Evolutionary conservation across 2,329 filamentous ascomycete genomes (phyloP), one percentile per base, ranked within the genome.

Genomic region (Aureobasidium sp.): DNA sequence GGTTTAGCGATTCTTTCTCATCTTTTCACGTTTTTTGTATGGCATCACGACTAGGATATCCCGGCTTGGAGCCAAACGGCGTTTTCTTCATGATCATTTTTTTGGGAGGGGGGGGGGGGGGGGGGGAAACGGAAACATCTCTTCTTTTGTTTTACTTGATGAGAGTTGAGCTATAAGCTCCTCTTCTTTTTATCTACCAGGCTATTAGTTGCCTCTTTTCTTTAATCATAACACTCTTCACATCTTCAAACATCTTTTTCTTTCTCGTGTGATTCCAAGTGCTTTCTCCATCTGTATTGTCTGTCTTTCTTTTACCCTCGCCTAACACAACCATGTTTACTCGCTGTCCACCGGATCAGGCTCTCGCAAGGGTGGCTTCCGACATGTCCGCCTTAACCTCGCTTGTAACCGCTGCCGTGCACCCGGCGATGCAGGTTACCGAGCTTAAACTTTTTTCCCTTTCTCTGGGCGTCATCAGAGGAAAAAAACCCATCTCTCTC

Each of bases 21-120:
- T 48, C 48, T 36, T 27, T 37, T 48, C 44, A 41, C 9, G 34
- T 47, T 41, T 41, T 49, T 20, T 47, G 37, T 47, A 49, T 60
- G 57, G 34, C 44, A 49, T 49, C 36, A 60, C 57, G 57, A 60
- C 36, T 48, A 59, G 56, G 56, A 60, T 60, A 60, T 60, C 57
- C 57, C 57, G 57, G 57, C 45, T 34, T 49, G n/a, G 36, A 31
- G 45, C 57, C 57, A 34, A 34, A 60, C 25, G 57, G 57, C 57
- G 57, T 60, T 60, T 48, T 59, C 49, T 42, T 41, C 7, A 49
- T 49, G 34, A 60, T 60, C 22, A 47, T 27, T 31, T 39, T 25
- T 17, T 25, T 25, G 22, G 22, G 22, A 25, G 22, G 22, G 22
- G 22, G 22, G 22, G 22, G 22, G 22, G 22, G 22, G 41, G 25